phyloP scores from a whole-genome alignment of 805 yeast species.

The Yamadazyma kitorensis region DNA sequence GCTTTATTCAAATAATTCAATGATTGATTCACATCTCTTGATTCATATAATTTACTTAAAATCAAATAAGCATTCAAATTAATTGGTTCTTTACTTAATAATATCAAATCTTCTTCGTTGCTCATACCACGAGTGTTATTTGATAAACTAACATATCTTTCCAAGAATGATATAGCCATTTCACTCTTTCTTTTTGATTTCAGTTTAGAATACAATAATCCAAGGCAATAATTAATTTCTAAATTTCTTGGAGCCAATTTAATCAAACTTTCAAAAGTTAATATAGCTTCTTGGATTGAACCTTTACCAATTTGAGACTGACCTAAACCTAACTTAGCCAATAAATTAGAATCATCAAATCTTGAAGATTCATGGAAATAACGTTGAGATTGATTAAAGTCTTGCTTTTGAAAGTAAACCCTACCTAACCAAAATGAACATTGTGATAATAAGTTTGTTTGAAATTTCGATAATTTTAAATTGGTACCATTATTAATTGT shows the following conservation, averaged over 20 bases:
- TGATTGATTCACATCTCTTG: conserved; percentile 62
- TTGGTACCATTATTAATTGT: conserved; percentile 16
- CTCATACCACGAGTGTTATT: conserved; percentile 44
- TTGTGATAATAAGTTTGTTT: conserved; percentile 32
- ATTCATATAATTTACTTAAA: conserved; percentile 69
- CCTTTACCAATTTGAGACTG: conserved; percentile 78
- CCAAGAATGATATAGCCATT: conserved; percentile 61
- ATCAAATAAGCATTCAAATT: conserved; percentile 63
- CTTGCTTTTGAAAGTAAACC: conserved; percentile 56
- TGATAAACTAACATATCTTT: conserved; percentile 65
- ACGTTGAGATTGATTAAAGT: conserved; percentile 68
- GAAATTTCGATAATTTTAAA: conserved; percentile 22
- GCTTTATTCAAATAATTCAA: conserved; percentile 62
- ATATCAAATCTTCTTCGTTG: conserved; percentile 16
- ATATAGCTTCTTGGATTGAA: conserved; percentile 75
- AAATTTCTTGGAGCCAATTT: conserved; percentile 64
- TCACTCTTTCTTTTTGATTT: conserved; percentile 38
- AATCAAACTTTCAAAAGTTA: conserved; percentile 75
- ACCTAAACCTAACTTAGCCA: conserved; percentile 80
- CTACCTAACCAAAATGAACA: conserved; percentile 80
- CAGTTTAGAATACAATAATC: conserved; percentile 64
- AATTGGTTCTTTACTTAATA: conserved; percentile 50
- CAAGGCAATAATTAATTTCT: conserved; percentile 75
- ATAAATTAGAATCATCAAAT: conserved; percentile 58
- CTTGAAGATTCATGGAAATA: conserved; percentile 71